Evolutionary conservation across 768 basidiomycete species (phyloP), one percentile per base, ranked within the genome.

Genomic region (Boletus vinaceobasis): DNA sequence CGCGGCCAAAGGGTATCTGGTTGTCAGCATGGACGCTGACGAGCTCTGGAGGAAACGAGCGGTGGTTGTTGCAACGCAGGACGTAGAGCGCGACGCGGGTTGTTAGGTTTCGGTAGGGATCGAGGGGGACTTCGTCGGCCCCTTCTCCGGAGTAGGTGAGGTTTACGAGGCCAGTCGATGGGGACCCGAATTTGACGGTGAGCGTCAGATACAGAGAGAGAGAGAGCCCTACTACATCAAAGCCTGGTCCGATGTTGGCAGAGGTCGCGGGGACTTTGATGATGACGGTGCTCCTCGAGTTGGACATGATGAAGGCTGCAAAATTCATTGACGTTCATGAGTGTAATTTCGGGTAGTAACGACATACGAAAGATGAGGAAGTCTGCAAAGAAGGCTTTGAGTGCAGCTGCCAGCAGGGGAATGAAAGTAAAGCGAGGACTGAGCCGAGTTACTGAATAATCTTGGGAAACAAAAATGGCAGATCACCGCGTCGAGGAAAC

Each of bases 171-270:
- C 69, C 55, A 40, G 79, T 74, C n/a, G 76, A 68, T 8, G 70
- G 60, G 29, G 65, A 45, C 2, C 65, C 64, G 13, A 79, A 65
- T 45, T 76, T 77, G 63, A 94, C 86, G 44, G 79, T 79, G 64
- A 98, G 79, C 15, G 84, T 86, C 61, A 98, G 82, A 61, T 86
- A 80, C 31, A 97, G 82, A 1, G 92, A 93, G 23, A 98, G 85
- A 0, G 96, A 95, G 59, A 99, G 87, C n/a, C 97, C 97, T 60
- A 98, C 93, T 59, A 98, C 97, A 71, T 99, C 97, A 73, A 99
- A 99, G 26, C 96, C 96, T 38, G 96, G 96, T 3, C 96, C 96
- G 66, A 99, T 94, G 77, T 99, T 99, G 60, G 96, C 96, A 59
- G 95, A 94, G 2, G 96, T 98, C n/a, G 93, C 93, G 10, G 96